These are phyloP conservation scores for Debaryomyces psychrophilus DNA, from an alignment of 1,139 yeast genomes.

Conservation along the genomic window DNA sequence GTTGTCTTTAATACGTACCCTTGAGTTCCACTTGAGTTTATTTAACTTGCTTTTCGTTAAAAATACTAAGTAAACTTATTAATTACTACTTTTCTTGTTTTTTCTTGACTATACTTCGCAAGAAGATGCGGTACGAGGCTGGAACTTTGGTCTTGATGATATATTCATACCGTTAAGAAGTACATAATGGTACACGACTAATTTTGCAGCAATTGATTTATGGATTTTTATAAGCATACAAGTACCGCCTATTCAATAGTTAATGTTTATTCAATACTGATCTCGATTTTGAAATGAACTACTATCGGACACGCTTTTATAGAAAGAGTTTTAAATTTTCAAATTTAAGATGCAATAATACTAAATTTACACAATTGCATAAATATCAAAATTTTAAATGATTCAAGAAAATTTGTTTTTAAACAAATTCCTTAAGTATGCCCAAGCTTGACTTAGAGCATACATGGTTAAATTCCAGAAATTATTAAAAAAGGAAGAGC, in stretches of 20 bases:
- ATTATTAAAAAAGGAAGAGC: slow-evolving; percentile 4
- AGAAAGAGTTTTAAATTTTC: background rate
- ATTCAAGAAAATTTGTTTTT: slow-evolving; percentile 1
- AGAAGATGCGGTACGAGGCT: too few species aligned
- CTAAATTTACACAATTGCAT: background rate
- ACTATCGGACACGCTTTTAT: background rate
- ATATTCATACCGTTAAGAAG: too few species aligned
- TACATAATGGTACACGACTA: too few species aligned
- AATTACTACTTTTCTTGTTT: too few species aligned
- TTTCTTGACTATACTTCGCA: too few species aligned
- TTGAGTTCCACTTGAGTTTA: too few species aligned
- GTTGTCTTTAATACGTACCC: too few species aligned
- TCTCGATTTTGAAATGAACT: background rate
- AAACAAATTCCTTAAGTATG: background rate
- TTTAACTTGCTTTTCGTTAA: too few species aligned
- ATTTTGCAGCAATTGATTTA: too few species aligned
- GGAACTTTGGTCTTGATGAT: too few species aligned
- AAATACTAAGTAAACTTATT: too few species aligned
- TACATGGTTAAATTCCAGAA: slow-evolving; percentile 2
- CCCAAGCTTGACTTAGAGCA: slow-evolving; percentile 2
- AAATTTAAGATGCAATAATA: background rate
- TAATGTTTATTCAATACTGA: background rate
- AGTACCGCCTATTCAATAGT: background rate
- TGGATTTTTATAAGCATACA: background rate
- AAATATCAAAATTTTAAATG: background rate